Evolutionary conservation across 805 yeast genomes (phyloP).

Genomic region (Scheffersomyces coipomensis): DNA sequence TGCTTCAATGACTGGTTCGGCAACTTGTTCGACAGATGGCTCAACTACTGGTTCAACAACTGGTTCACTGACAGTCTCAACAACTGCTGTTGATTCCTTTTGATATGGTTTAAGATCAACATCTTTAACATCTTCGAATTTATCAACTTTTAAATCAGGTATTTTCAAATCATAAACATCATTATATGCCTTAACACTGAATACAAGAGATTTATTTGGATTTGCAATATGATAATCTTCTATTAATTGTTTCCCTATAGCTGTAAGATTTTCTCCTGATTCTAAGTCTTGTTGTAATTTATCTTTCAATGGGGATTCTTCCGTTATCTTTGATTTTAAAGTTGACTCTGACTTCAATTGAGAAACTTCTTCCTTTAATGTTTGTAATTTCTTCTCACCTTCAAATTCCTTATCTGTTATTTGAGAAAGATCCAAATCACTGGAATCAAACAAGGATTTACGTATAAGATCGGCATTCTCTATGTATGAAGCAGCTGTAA

Average conservation of each 20-base stretch:
- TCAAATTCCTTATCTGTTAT: conserved; percentile 10
- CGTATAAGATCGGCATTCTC: conserved; percentile 35
- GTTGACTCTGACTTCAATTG: too few relatives aligned
- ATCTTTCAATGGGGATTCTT: conserved; percentile 7
- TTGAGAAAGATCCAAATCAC: conserved; percentile 9
- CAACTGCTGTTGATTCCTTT: too few relatives aligned
- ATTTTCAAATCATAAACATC: conserved; percentile 4
- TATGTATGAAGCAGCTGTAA: conserved; percentile 32
- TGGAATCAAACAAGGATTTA: conserved; percentile 17
- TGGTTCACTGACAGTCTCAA: neutral
- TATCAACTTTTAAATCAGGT: conserved; percentile 15
- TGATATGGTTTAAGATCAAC: conserved; percentile 17
- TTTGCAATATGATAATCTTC: conserved; percentile 13
- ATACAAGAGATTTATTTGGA: conserved; percentile 12
- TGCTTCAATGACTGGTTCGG: neutral
- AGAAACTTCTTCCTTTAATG: conserved; percentile 12
- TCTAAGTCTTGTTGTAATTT: conserved; percentile 11
- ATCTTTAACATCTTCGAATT: conserved; percentile 21
- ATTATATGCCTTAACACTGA: conserved; percentile 13
- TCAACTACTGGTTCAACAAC: neutral
- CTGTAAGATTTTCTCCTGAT: conserved; percentile 13
- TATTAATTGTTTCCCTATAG: conserved; percentile 11
- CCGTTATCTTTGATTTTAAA: too few relatives aligned
- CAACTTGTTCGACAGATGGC: neutral
- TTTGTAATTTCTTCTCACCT: conserved; percentile 11